Base-by-base conservation (phyloP, 805 yeast genomes). In the Candida coquimbonensis region DNA sequence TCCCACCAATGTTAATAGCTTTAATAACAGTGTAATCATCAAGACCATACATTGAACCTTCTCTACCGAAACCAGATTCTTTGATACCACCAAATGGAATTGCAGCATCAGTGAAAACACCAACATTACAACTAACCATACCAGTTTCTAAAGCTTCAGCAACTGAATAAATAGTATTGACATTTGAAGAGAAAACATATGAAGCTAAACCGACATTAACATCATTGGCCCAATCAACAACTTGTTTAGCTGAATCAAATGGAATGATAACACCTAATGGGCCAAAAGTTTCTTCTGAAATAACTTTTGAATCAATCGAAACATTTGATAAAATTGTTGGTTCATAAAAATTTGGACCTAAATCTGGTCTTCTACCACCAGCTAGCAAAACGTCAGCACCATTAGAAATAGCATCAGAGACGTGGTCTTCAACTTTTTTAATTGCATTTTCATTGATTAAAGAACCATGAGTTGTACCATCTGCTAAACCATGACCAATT, bases 51-150 rank as follows among this genome's bases (percentile, higher is more conserved):
- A 73, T 61, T 1, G 83, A 75, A 16, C 86, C 86, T 61, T 81
- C 87, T 62, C 86, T 74, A 32, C 87, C 87, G 58, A 78, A 80
- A 0, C 87, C 87, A 25, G 83, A 75, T 54, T 78, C 78, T 53
- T 78, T 78, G 40, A 81, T 68, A 45, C 87, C 87, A 32, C 87
- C 79, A 49, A 74, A 74, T 50, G 85, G 84, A 40, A 79, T 55
- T 6, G 81, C 65, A 31, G 74, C 70, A 50, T 77, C 82, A 7
- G 81, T 72, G 59, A 77, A 75, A 3, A 75, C 53, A 44, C 82
- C 82, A 9, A 78, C 74, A 62, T 80, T 80, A 39, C 79, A 78
- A 37, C 80, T 69, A 21, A 80, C 83, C 82, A 78, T 79, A 37
- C 86, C 86, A n/a, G 73, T 56, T 59, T 80, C 85, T 51, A 80